phyloP scores from a whole-genome alignment of 768 basidiomycete species.

The Termitomyces sp. region DNA sequence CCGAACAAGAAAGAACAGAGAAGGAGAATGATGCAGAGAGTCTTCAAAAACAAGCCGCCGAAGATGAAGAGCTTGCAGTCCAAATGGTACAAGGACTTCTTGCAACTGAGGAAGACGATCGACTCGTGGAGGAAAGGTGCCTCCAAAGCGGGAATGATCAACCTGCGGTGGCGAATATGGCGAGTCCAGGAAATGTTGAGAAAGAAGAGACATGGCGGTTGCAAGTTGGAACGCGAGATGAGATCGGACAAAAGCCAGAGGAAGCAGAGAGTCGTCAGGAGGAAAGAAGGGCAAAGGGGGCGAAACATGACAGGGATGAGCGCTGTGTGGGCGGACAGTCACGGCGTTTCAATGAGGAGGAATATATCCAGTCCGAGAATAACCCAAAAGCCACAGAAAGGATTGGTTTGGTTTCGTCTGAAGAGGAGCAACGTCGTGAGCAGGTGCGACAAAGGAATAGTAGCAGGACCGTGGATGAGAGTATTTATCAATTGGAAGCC shows the following conservation, averaged over 20 bases:
- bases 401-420: not conserved
- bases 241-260: not conserved
- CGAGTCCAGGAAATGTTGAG: not conserved
- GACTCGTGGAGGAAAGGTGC: not conserved
- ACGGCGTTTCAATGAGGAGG: not conserved
- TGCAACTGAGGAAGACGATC: constrained; percentile 12
- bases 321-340: not conserved
- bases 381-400: not conserved
- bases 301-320: not conserved
- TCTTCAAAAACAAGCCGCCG: constrained; percentile 15
- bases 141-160: not conserved
- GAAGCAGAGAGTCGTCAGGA: not conserved
- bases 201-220: not conserved
- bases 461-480: not conserved
- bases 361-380: not conserved
- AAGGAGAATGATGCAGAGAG: constrained; percentile 17
- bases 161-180: not conserved
- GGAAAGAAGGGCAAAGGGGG: not conserved
- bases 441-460: not conserved
- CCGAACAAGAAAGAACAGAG: constrained; percentile 27
- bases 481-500: not conserved
- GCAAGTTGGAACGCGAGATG: not conserved
- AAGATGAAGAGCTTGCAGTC: constrained; percentile 18
- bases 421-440: not conserved
- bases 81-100: constrained; percentile 16